Evolutionary conservation across 2,329 filamentous ascomycete species (phyloP).

Genomic region (Aureobasidium uvarum): DNA sequence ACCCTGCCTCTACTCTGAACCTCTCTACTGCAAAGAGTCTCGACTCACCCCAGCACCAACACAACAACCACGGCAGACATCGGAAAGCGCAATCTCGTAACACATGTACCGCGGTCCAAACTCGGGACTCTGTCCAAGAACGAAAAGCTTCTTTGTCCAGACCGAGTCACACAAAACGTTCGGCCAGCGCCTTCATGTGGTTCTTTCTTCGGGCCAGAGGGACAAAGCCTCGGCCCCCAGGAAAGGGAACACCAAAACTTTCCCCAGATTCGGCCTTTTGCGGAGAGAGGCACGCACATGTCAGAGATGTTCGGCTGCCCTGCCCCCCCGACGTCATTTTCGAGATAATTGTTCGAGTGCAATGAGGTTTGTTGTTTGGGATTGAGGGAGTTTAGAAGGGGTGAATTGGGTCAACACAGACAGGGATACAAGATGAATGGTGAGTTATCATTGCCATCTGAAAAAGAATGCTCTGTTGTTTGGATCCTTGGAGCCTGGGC

Average conservation of each 20-base stretch:
- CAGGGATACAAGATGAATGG: background rate
- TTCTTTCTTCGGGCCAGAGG: constrained; percentile 13
- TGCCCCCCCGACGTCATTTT: constrained; percentile 3
- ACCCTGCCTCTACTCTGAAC: background rate
- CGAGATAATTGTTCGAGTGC: background rate
- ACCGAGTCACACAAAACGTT: background rate
- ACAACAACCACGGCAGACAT: background rate
- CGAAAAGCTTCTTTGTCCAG: background rate
- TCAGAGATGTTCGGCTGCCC: background rate
- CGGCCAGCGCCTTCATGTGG: background rate
- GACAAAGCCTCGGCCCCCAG: constrained; percentile 6
- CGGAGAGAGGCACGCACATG: constrained; percentile 24
- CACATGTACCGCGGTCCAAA: constrained; percentile 7
- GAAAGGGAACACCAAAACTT: background rate
- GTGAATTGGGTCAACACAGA: background rate
- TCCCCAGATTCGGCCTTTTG: constrained; percentile 25
- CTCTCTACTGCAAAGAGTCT: too few species aligned
- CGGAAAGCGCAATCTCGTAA: background rate
- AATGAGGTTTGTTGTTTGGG: background rate
- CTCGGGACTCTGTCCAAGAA: background rate
- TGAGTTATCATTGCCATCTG: background rate
- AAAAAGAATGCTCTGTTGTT: background rate
- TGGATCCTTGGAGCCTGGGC: background rate
- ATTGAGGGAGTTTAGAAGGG: background rate
- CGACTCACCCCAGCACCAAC: background rate